phyloP scores from a whole-genome alignment of 2,329 filamentous ascomycete genomes.

The Amphichorda felina region DNA sequence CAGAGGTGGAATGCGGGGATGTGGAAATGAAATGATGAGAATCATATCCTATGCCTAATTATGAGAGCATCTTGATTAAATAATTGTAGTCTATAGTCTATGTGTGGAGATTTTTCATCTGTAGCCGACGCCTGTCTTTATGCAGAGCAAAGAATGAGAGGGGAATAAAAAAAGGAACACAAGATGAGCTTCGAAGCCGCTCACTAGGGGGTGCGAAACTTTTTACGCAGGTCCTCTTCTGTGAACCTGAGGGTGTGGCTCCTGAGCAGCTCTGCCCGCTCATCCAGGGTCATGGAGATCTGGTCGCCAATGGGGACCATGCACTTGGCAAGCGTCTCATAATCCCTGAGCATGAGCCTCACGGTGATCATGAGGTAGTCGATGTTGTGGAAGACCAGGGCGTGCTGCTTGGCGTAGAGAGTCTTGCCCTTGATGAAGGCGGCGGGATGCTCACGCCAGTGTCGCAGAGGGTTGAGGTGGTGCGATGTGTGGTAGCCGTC shows the following conservation, averaged over 20 bases:
- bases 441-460: conserved; percentile 71
- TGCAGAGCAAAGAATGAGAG: too few relatives aligned
- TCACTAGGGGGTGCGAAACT: conserved; percentile 36
- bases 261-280: conserved; percentile 50
- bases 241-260: conserved; percentile 54
- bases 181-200: too few relatives aligned
- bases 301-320: conserved; percentile 65
- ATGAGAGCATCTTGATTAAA: too few relatives aligned
- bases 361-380: conserved; percentile 70
- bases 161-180: too few relatives aligned
- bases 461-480: conserved; percentile 64
- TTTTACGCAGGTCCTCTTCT: conserved; percentile 49
- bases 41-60: too few relatives aligned
- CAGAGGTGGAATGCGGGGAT: too few relatives aligned
- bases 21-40: too few relatives aligned
- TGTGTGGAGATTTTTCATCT: too few relatives aligned
- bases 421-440: conserved; percentile 61
- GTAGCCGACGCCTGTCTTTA: too few relatives aligned
- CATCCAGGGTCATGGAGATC: conserved; percentile 50
- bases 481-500: conserved; percentile 76
- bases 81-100: too few relatives aligned
- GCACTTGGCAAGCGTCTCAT: conserved; percentile 54
- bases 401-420: conserved; percentile 52
- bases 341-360: conserved; percentile 58
- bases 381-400: conserved; percentile 70